A percentile compares a stretch with the other conserved stretches of the same genome.
These are phyloP conservation scores for Picea glauca DNA, from an alignment of 75 land plant genomes.

Conservation along the genomic window DNA sequence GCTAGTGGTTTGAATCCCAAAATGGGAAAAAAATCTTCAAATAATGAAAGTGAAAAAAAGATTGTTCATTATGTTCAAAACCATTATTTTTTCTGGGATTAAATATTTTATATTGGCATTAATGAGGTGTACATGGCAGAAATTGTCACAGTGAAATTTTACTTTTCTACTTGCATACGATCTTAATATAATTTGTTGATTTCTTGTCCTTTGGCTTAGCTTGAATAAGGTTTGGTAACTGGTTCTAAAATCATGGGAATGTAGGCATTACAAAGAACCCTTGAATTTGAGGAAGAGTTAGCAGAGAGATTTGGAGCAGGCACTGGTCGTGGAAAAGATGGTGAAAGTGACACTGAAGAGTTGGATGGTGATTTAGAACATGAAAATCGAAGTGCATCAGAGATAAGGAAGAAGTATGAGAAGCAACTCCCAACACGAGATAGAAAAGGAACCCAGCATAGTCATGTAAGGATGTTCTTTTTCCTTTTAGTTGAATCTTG, in stretches of 20 bases:
- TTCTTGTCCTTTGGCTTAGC: neutral
- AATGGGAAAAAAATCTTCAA: neutral
- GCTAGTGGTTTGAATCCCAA: neutral
- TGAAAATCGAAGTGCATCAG: constrained; percentile 59
- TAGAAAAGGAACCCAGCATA: constrained; percentile 21
- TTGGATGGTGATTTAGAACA: constrained; percentile 43
- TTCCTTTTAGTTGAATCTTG: neutral
- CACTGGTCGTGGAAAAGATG: constrained; percentile 31
- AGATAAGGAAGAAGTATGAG: constrained; percentile 91
- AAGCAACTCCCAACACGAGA: constrained; percentile 73
- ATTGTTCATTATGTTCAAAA: neutral
- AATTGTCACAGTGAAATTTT: neutral
- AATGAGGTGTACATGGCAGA: neutral
- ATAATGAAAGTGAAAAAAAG: neutral
- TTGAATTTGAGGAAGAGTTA: constrained; percentile 97
- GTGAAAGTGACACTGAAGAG: constrained; percentile 59
- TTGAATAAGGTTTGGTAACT: neutral
- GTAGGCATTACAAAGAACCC: constrained; percentile 55
- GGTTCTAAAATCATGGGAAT: neutral
- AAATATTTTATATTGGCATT: neutral
- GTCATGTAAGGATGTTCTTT: neutral
- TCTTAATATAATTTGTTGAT: neutral
- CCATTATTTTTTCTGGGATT: neutral
- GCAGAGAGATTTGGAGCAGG: constrained; percentile 91
- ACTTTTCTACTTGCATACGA: no score